A percentile compares a stretch with the other conserved stretches of the same genome.
These are phyloP conservation scores for Mesembryanthemum crystallinum DNA, from an alignment of 148 eudicot genomes.

Conservation along the genomic window DNA sequence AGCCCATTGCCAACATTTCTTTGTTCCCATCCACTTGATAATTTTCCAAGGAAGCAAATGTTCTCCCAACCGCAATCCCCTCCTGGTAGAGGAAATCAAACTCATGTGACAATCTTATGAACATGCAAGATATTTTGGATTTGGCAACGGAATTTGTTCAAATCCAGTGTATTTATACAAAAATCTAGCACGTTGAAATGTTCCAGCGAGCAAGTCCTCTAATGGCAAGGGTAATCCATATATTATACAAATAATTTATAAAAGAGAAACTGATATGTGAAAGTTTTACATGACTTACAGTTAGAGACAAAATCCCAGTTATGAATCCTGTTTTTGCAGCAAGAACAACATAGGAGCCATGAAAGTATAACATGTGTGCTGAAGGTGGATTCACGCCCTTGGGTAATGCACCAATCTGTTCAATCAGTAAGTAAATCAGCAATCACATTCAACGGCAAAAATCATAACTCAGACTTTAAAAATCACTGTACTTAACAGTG, in stretches of 20 bases:
- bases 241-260: no score
- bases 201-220: not conserved
- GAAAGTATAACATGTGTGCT: conserved; percentile 56
- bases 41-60: conserved; percentile 77
- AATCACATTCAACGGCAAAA: not conserved
- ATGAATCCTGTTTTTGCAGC: conserved; percentile 79
- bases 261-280: not conserved
- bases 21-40: conserved; percentile 98
- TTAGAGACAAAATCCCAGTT: conserved; percentile 82
- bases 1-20: conserved; percentile 95
- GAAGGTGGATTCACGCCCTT: conserved; percentile 92
- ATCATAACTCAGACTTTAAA: not conserved
- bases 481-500: not conserved
- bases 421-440: not conserved
- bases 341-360: conserved; percentile 48
- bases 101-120: no score
- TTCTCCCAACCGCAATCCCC: conserved; percentile 96
- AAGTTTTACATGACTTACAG: conserved; percentile 44
- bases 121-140: not conserved
- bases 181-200: no score
- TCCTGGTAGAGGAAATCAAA: conserved; percentile 41
- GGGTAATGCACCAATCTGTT: conserved; percentile 77
- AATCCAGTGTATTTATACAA: not conserved
- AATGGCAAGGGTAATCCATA: not conserved
- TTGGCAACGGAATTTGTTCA: not conserved